These are phyloP conservation scores for Acer campestre DNA, from an alignment of 345 rosid genomes.

Conservation along the genomic window DNA sequence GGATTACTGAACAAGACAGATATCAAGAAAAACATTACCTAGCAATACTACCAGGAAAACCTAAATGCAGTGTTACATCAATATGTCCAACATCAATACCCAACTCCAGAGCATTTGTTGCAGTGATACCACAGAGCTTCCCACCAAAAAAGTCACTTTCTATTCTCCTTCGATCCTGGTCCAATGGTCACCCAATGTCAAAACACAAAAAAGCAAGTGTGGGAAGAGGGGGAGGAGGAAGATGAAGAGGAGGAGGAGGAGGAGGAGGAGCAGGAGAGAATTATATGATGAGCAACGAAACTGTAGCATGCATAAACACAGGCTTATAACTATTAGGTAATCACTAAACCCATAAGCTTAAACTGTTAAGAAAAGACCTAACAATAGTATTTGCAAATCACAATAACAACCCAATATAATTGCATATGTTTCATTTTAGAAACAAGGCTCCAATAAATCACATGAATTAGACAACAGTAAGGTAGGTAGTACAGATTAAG, in stretches of 20 bases:
- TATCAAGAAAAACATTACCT: slow-evolving; percentile 51
- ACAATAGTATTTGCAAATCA: neutral
- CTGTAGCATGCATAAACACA: neutral
- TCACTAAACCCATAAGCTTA: neutral
- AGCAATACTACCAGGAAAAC: slow-evolving; percentile 95
- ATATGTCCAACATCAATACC: slow-evolving; percentile 98
- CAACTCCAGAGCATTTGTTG: slow-evolving; percentile 96
- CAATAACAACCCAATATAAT: neutral
- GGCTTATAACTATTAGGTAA: neutral
- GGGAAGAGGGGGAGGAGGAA: neutral
- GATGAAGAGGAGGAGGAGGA: no score
- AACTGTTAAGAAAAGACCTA: neutral
- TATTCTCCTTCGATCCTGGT: slow-evolving; percentile 85
- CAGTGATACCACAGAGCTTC: slow-evolving; percentile 86
- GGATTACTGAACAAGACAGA: slow-evolving; percentile 17
- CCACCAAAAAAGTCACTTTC: slow-evolving; percentile 84
- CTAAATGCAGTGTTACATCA: slow-evolving; percentile 92
- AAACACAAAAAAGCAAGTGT: slow-evolving; percentile 9
- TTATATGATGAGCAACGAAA: neutral
- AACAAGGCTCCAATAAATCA: neutral
- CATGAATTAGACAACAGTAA: neutral
- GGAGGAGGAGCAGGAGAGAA: neutral
- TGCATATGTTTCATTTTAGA: neutral
- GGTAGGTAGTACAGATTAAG: slow-evolving; percentile 2
- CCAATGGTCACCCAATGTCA: slow-evolving; percentile 17